Base-by-base conservation (phyloP, 2,329 filamentous ascomycete species). In the Cadophora sp. region DNA sequence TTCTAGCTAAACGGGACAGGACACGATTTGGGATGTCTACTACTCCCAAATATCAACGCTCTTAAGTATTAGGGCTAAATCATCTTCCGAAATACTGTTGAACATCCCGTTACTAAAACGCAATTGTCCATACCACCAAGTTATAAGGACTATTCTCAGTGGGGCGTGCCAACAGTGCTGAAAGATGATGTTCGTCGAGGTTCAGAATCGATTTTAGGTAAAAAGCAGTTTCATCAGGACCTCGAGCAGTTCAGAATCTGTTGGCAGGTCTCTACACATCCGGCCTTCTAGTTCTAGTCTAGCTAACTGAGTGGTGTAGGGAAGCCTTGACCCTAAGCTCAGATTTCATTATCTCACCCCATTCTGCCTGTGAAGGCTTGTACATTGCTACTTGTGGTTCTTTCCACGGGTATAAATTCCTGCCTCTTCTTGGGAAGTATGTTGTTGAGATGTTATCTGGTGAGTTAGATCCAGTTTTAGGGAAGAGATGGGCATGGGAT, bases 401-500 rank as follows among this genome's bases (percentile, higher is more conserved):
- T 19, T 89, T 90, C 71, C 88, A 91, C 74, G 84, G 85, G 40
- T 89, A 85, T 83, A 90, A 90, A 76, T 89, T 91, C 74, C 79
- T 90, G 27, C 88, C 88, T 1, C 4, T 50, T 22, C 48, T 50
- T 26, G 48, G 48, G 2, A 50, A 50, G 22, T 50, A 50, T 50
- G 48, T 50, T 24, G 22, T 50, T 24, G n/a, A 50, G 22, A 50
- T 50, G 48, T 26, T 50, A 43, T 43, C 7, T 43, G 48, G 48
- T 9, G 48, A 24, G 22, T 12, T 50, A 22, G 48, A 50, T 50
- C 48, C 48, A 2, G 14, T 7, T 24, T 26, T 50, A 24, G 48
- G 7, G 48, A 24, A 50, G 22, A 50, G 22, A 26, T 50, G 48
- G 48, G 48, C 48, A 11, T 50, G 48, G 48, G 22, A 50, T 50